Conservation (phyloP, 2,329 filamentous ascomycete genomes). For the Metarhizium humberi region DNA sequence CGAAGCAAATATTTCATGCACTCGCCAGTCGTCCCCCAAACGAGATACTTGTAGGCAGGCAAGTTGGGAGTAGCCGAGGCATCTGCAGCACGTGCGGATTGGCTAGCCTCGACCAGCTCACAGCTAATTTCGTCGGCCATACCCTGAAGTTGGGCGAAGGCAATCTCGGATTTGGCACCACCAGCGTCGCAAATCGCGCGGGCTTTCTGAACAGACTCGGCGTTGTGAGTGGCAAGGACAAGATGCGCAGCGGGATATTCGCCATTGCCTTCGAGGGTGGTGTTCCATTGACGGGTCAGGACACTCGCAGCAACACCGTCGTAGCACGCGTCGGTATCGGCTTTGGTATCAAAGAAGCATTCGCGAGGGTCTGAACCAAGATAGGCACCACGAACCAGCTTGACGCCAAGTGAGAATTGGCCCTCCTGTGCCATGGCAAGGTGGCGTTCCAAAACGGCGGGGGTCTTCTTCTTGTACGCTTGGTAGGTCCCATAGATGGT, state of each 20-base stretch:
- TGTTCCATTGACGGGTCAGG: conserved; percentile 43
- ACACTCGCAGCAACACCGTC: conserved; percentile 61
- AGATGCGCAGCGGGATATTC: conserved; percentile 51
- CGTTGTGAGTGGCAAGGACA: conserved; percentile 78
- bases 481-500: conserved; percentile 77
- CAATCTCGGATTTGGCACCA: conserved; percentile 28
- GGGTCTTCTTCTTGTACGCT: conserved; percentile 60
- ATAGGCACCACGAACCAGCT: conserved; percentile 69
- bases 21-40: conserved; percentile 64
- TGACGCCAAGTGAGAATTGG: conserved; percentile 60
- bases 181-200: conserved; percentile 40
- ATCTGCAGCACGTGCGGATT: conserved; percentile 19
- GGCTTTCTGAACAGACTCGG: conserved; percentile 54
- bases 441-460: conserved; percentile 47
- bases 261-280: conserved; percentile 24
- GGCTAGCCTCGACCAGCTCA: conserved; percentile 37
- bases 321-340: conserved; percentile 62
- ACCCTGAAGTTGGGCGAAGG: conserved; percentile 68
- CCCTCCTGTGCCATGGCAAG: conserved; percentile 48
- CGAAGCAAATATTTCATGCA: conserved; percentile 75
- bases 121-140: conserved; percentile 93
- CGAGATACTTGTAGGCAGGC: conserved; percentile 61
- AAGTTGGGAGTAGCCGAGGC: conserved; percentile 24
- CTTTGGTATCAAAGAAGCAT: conserved; percentile 63
- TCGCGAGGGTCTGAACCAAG: conserved; percentile 59